Conservation (phyloP, 1,139 yeast genomes). For the Yamadazyma jaroonii region DNA sequence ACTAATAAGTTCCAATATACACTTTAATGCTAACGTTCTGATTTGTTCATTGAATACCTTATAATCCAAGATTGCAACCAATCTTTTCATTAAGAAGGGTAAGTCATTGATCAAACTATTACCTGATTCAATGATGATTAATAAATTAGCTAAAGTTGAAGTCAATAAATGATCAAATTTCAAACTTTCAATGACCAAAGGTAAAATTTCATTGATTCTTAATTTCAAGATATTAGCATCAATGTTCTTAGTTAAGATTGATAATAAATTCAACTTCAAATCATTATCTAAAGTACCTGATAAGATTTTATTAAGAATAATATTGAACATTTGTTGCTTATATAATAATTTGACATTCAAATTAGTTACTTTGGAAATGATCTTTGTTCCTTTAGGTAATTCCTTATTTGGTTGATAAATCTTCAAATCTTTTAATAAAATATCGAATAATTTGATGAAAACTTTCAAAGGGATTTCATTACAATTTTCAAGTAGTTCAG, state of each 20-base stretch:
- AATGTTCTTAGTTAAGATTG: conserved; percentile 65
- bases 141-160: conserved; percentile 58
- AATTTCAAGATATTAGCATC: conserved; percentile 52
- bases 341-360: conserved; percentile 63
- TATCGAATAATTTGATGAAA: conserved; percentile 57
- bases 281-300: conserved; percentile 20
- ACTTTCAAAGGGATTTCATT: conserved; percentile 20
- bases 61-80: conserved; percentile 33
- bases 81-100: conserved; percentile 52
- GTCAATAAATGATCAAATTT: conserved; percentile 46
- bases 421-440: conserved; percentile 64
- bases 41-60: conserved; percentile 39
- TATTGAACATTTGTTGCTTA: conserved; percentile 74
- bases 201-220: conserved; percentile 62
- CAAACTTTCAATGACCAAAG: conserved; percentile 68
- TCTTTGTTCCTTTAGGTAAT: conserved; percentile 20
- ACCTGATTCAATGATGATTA: conserved; percentile 34
- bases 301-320: conserved; percentile 47
- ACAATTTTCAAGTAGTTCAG: conserved; percentile 39
- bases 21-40: conserved; percentile 54
- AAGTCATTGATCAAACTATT: conserved; percentile 34
- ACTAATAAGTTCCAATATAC: conserved; percentile 49
- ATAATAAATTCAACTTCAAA: conserved; percentile 58
- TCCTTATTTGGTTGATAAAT: conserved; percentile 43
- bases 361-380: conserved; percentile 51